A percentile compares a stretch with the other conserved stretches of the same genome.
phyloP scores from a whole-genome alignment of 129 eudicot genomes.

The Gnaphalium uliginosum region DNA sequence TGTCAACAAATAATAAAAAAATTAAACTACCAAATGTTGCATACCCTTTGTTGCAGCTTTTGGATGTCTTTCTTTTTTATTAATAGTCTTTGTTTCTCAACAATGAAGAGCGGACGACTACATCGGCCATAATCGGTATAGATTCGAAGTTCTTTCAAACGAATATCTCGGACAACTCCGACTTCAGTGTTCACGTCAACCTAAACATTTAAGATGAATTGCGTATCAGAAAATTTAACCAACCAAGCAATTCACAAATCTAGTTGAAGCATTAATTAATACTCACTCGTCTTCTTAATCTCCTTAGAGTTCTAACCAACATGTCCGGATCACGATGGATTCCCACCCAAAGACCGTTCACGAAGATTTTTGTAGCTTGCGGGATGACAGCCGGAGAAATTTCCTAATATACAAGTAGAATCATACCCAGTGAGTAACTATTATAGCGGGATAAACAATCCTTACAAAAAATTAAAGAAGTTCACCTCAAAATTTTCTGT shows the following conservation, averaged over 20 bases:
- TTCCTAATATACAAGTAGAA: conserved; percentile 48
- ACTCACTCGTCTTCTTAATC: conserved; percentile 78
- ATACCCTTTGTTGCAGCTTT: conserved; percentile 83
- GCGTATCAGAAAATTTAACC: background rate
- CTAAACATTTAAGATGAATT: conserved; percentile 28
- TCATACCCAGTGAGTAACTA: background rate
- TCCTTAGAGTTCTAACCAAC: conserved; percentile 88
- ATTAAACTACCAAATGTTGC: background rate
- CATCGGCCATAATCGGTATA: conserved; percentile 98
- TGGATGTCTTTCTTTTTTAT: conserved; percentile 81
- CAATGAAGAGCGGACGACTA: conserved; percentile 95
- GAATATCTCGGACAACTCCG: conserved; percentile 94
- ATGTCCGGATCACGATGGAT: conserved; percentile 96
- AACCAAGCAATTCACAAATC: conserved; percentile 1
- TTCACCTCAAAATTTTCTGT: conserved; percentile 95
- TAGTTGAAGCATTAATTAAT: conserved; percentile 13
- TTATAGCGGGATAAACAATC: background rate
- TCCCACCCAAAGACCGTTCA: conserved; percentile 97
- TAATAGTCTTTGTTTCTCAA: conserved; percentile 88
- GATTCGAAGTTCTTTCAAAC: conserved; percentile 87
- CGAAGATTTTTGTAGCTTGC: conserved; percentile 89
- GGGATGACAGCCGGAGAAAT: conserved; percentile 92
- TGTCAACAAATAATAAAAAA: background rate
- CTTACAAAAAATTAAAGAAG: background rate
- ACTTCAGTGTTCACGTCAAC: conserved; percentile 99